A percentile compares a stretch with the other conserved stretches of the same genome.
Evolutionary conservation across 371 early-diverging fungal genomes (phyloP).

Genomic region (Rhizomucor miehei): DNA sequence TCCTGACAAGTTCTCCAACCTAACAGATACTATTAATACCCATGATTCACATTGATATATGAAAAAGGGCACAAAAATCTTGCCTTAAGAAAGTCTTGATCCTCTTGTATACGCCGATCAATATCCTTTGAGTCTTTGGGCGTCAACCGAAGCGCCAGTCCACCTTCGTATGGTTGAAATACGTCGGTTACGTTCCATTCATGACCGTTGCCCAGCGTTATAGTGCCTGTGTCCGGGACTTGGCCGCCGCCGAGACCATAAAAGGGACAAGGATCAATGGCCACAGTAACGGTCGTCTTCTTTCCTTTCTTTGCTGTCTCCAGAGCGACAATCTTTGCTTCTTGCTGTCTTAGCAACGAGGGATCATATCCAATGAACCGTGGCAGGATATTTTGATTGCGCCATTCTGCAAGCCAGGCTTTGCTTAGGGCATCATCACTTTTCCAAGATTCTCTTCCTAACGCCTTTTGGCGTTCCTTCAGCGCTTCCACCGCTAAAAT

Average conservation of each 20-base stretch:
- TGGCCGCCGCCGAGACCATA: conserved; percentile 79
- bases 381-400: conserved; percentile 36
- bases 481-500: conserved; percentile 48
- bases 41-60: not conserved
- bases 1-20: conserved; percentile 38
- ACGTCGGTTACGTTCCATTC: conserved; percentile 53
- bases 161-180: conserved; percentile 56
- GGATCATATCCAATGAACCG: conserved; percentile 60
- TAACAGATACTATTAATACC: not conserved
- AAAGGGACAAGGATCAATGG: conserved; percentile 73
- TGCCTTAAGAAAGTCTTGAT: conserved; percentile 41
- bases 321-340: conserved; percentile 49
- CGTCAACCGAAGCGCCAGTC: conserved; percentile 28
- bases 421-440: conserved; percentile 24
- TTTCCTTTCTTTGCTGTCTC: conserved; percentile 41
- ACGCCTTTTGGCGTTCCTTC: conserved; percentile 50
- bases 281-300: conserved; percentile 37
- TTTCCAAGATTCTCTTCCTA: conserved; percentile 62
- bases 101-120: conserved; percentile 22
- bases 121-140: conserved; percentile 16
- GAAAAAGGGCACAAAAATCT: too few relatives aligned
- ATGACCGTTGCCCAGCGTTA: conserved; percentile 45
- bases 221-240: conserved; percentile 58
- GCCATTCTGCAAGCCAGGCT: conserved; percentile 43
- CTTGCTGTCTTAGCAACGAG: conserved; percentile 32